A percentile compares a stretch with the other conserved stretches of the same genome.
phyloP scores from a whole-genome alignment of 2,329 filamentous ascomycete species.

The Sporothrix pallida region DNA sequence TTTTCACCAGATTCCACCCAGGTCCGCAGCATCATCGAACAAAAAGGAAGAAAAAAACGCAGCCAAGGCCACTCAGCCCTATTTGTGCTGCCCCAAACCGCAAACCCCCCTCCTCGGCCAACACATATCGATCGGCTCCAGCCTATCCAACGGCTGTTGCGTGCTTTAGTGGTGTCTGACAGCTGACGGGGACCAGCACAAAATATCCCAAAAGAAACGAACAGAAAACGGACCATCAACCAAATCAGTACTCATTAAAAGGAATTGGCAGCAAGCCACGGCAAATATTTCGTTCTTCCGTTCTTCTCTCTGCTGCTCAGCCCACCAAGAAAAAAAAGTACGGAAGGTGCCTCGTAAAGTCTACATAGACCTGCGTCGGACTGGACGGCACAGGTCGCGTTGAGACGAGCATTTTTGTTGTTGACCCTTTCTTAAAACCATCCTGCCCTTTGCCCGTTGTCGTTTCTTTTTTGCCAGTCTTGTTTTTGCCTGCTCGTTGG shows the following conservation, averaged over 20 bases:
- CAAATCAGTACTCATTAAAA: not conserved
- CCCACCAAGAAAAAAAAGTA: not conserved
- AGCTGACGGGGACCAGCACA: not conserved
- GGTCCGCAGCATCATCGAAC: conserved; percentile 31
- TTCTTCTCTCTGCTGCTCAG: not conserved
- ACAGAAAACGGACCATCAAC: not conserved
- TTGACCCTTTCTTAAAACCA: not conserved
- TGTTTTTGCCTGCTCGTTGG: not conserved
- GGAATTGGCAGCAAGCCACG: not conserved
- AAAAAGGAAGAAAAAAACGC: not conserved
- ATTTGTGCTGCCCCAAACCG: not conserved
- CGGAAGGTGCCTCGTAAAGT: conserved; percentile 9
- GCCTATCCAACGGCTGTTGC: not conserved
- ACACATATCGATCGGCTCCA: not conserved
- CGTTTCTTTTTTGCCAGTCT: not conserved
- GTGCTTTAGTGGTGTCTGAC: not conserved
- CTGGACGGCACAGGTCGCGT: conserved; percentile 5
- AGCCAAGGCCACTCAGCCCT: conserved; percentile 32
- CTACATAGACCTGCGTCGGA: conserved; percentile 10
- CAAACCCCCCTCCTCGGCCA: not conserved
- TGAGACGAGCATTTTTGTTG: not conserved
- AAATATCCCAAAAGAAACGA: not conserved
- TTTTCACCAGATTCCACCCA: not conserved
- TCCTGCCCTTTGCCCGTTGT: not conserved
- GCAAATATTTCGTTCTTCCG: not conserved